Conservation (phyloP, 768 basidiomycete species). For the Wakefieldia striispora region DNA sequence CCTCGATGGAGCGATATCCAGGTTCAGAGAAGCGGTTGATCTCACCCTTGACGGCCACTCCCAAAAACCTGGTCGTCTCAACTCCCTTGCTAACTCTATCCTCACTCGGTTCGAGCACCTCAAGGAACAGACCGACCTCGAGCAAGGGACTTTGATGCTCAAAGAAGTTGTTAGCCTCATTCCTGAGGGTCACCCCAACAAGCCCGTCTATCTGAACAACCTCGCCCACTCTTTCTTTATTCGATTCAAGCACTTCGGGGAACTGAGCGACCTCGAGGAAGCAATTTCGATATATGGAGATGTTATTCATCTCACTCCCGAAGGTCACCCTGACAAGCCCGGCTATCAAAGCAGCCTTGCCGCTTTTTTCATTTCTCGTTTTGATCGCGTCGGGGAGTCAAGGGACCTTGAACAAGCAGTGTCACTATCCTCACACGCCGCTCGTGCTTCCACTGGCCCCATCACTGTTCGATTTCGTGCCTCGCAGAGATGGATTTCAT, state of each 20-base stretch:
- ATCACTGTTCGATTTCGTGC: constrained; percentile 1
- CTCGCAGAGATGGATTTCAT: background rate
- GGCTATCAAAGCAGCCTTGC: background rate
- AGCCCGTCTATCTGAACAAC: background rate
- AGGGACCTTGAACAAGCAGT: background rate
- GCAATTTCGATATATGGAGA: background rate
- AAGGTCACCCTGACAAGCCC: background rate
- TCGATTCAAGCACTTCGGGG: background rate
- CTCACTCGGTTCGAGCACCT: background rate
- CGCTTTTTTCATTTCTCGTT: background rate
- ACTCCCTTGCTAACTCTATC: background rate
- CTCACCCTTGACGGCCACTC: background rate
- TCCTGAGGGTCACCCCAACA: background rate
- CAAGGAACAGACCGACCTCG: background rate
- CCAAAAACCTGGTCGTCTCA: background rate
- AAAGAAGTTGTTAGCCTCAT: background rate
- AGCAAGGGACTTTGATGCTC: background rate
- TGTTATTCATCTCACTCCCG: background rate
- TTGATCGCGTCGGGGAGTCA: background rate
- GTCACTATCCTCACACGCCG: background rate
- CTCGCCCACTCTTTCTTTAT: background rate
- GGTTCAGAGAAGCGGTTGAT: too few relatives aligned
- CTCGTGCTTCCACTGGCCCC: background rate
- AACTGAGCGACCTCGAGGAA: background rate
- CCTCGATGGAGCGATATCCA: background rate